Evolutionary conservation across 2,329 filamentous ascomycete species (phyloP).

Genomic region (Fusarium hostae): DNA sequence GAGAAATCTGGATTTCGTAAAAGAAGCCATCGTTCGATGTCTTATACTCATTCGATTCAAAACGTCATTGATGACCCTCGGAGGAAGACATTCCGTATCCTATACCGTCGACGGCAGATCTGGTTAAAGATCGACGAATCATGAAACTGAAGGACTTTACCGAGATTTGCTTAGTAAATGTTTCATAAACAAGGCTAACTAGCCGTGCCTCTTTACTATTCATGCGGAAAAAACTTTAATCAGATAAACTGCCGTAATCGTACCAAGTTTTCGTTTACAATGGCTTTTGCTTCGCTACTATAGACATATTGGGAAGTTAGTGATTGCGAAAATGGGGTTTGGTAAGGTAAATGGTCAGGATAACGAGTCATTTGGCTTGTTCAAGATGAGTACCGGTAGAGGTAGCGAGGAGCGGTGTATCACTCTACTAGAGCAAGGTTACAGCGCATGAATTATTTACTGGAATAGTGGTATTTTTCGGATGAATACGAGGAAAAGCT

Average conservation of each 20-base stretch:
- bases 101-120: neutral
- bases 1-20: neutral
- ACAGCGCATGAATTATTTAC: neutral
- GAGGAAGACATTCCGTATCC: slow-evolving; percentile 16
- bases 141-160: neutral
- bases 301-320: neutral
- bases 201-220: neutral
- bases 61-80: neutral
- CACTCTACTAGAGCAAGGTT: neutral
- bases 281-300: neutral
- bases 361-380: neutral
- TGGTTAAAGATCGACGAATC: neutral
- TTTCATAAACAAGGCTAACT: neutral
- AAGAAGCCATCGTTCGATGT: neutral
- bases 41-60: neutral
- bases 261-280: neutral
- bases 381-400: neutral
- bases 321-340: neutral
- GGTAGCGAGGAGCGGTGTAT: neutral
- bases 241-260: neutral
- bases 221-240: slow-evolving; percentile 1
- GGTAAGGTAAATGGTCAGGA: neutral
- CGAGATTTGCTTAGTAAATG: neutral
- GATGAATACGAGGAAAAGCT: neutral
- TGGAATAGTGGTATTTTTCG: neutral